Conservation (phyloP, 441 rosid genomes). For the Geranium incanum region DNA sequence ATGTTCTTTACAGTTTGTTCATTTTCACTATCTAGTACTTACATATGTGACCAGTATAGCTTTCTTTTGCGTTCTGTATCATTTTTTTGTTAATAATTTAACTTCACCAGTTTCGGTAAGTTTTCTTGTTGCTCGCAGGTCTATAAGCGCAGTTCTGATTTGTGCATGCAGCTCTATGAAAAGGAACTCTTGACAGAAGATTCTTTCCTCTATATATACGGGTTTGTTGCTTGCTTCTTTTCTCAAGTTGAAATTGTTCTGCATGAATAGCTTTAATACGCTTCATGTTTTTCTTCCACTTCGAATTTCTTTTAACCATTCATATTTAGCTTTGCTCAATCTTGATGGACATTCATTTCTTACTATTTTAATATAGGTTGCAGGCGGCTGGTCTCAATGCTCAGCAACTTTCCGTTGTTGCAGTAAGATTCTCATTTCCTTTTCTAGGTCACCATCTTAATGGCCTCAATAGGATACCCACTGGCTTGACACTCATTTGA, state of each 20-base stretch:
- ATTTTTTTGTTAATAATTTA: neutral
- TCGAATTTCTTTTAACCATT: neutral
- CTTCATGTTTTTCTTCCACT: neutral
- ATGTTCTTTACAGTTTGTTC: neutral
- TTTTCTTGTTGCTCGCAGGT: constrained; percentile 43
- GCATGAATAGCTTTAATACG: neutral
- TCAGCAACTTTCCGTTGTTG: constrained; percentile 75
- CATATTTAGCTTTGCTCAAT: neutral
- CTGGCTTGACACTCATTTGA: neutral
- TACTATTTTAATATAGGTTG: constrained; percentile 43
- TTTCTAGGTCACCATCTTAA: neutral
- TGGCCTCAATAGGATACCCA: no score
- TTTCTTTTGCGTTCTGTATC: neutral
- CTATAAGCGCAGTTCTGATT: constrained; percentile 67
- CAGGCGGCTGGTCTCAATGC: constrained; percentile 54
- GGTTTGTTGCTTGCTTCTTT: constrained; percentile 41
- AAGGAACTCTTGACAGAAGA: constrained; percentile 71
- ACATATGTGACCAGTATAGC: neutral
- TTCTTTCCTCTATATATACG: constrained; percentile 68
- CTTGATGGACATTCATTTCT: neutral
- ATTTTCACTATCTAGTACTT: neutral
- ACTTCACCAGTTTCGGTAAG: constrained; percentile 8
- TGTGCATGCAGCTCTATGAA: constrained; percentile 78
- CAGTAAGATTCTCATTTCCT: constrained; percentile 42
- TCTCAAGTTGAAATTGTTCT: constrained; percentile 7